Percentiles rank a stretch among this genome's conserved stretches.
Conservation (phyloP, 257 asterid species). For the Salvia rosmarinus region DNA sequence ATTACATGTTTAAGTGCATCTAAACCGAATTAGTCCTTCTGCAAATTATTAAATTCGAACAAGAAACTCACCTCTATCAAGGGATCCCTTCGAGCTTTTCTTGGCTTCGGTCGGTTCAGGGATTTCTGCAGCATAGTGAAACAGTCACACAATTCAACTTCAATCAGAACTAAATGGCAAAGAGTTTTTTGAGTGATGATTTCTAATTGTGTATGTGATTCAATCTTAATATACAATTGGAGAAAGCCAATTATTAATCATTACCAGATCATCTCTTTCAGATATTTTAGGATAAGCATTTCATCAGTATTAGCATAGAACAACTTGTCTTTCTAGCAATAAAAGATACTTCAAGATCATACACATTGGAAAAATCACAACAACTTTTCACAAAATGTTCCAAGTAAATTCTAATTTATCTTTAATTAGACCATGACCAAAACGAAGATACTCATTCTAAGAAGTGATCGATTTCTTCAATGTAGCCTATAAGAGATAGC, state of each 20-base stretch:
- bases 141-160: neutral
- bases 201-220: too few species aligned
- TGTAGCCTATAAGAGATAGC: neutral
- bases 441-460: neutral
- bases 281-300: neutral
- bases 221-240: neutral
- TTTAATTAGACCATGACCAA: neutral
- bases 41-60: neutral
- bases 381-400: neutral
- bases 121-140: constrained; percentile 41
- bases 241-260: constrained; percentile 9
- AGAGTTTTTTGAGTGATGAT: neutral
- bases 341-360: neutral
- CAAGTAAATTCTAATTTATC: neutral
- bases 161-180: neutral
- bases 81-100: constrained; percentile 63
- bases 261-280: neutral
- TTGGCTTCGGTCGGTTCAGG: constrained; percentile 44
- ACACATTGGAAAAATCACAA: neutral
- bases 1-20: neutral
- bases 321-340: neutral
- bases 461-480: neutral
- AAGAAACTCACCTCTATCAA: constrained; percentile 63
- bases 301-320: neutral
- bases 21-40: neutral